Conservation (phyloP, 139 green algal species). For the Deuterostichococcus epilithicus region DNA sequence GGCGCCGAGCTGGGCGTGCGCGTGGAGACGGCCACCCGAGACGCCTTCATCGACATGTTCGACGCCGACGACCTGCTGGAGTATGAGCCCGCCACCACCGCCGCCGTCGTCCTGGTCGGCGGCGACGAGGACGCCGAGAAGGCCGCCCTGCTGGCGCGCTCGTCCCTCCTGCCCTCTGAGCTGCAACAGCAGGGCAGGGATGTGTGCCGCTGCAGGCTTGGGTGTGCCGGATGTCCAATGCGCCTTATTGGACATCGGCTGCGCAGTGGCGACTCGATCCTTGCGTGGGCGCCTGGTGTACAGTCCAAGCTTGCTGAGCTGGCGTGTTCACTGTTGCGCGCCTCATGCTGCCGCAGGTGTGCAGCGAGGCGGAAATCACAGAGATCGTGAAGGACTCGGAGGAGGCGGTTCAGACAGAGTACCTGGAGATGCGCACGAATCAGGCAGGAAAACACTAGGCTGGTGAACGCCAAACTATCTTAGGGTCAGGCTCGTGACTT, state of each 20-base stretch:
- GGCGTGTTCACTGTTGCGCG: not conserved
- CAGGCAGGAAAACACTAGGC: too few species aligned
- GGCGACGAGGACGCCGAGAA: constrained; percentile 63
- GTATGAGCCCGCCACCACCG: constrained; percentile 75
- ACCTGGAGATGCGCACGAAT: constrained; percentile 24
- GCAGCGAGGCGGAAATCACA: constrained; percentile 66
- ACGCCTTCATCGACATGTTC: constrained; percentile 70
- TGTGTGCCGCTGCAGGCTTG: too few species aligned
- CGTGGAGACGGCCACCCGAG: constrained; percentile 49
- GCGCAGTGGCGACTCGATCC: too few species aligned
- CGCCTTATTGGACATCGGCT: too few species aligned
- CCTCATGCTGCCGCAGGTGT: constrained; percentile 32
- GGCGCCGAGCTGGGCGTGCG: constrained; percentile 27
- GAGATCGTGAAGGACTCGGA: constrained; percentile 41
- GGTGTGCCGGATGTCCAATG: too few species aligned
- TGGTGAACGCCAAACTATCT: too few species aligned
- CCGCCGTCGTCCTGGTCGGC: constrained; percentile 70
- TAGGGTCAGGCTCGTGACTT: too few species aligned
- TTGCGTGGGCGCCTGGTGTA: too few species aligned
- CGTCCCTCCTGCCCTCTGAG: too few species aligned
- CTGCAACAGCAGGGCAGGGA: too few species aligned
- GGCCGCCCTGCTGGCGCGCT: constrained; percentile 36
- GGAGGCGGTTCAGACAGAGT: constrained; percentile 30
- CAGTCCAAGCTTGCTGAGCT: too few species aligned
- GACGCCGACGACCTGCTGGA: constrained; percentile 72